Base-by-base conservation (phyloP, 2,329 filamentous ascomycete genomes). In the Botrytis deweyae region DNA sequence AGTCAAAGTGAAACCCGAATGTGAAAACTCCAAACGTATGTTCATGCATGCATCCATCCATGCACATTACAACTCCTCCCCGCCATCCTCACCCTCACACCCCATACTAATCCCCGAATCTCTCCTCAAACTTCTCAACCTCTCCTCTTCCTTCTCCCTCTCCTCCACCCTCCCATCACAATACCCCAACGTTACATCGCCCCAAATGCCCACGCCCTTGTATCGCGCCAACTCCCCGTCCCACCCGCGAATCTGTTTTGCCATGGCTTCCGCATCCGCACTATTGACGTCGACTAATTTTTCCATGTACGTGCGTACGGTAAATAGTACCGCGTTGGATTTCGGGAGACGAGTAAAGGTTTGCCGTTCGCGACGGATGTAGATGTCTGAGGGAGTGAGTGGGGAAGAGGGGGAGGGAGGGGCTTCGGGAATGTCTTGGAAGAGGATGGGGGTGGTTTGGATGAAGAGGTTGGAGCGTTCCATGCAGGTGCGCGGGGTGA, bases 381-480 rank as follows among this genome's bases (percentile, higher is more conserved):
- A 79, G 33, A 88, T 83, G 42, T 86, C 81, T 0, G 82, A 33
- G 0, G 79, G 14, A 14, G 38, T 58, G 0, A 77, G 81, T 2
- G 82, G 69, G 6, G 25, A 69, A 5, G 79, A 78, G 0, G 78
- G 71, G 52, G 44, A 22, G 75, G 84, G 76, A 74, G 82, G 74
- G 75, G 82, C 75, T 77, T 84, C 82, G 2, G 82, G 82, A 9
- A 83, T 83, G 29, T 85, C 83, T 74, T 85, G 85, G 55, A 88
- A 83, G 20, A 84, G 82, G 4, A 85, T 80, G 1, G 82, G 79
- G 36, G 82, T 83, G 16, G 85, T 83, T 79, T 88, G 86, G 61
- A 88, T 80, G 74, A 87, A 87, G 74, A 85, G 84, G 73, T 85
- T 85, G 52, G 82, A 83, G 58, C 85, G 84, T 76, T 87, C 85